phyloP scores from a whole-genome alignment of 805 yeast genomes.

The Myxozyma mucilagina region DNA sequence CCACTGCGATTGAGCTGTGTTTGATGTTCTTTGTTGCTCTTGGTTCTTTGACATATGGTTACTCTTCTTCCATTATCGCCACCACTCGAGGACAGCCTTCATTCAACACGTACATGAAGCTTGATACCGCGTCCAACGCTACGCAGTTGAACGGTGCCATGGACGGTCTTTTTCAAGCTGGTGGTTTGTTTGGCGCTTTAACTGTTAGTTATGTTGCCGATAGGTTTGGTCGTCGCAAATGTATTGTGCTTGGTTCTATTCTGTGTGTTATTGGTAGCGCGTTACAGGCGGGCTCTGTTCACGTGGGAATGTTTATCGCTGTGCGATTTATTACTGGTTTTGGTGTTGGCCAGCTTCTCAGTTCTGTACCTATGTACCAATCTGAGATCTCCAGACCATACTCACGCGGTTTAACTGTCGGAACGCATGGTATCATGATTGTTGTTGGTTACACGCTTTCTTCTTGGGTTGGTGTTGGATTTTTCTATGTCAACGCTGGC shows the following conservation, averaged over 20 bases:
- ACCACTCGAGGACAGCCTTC: constrained; percentile 21
- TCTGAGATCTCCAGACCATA: constrained; percentile 60
- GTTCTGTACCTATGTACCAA: constrained; percentile 64
- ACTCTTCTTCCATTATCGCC: constrained; percentile 11
- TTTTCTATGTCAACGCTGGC: constrained; percentile 6
- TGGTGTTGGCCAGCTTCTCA: constrained; percentile 60
- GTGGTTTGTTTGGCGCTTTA: constrained; percentile 20
- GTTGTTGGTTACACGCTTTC: constrained; percentile 57
- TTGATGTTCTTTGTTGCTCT: constrained; percentile 16
- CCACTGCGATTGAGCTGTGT: constrained; percentile 9
- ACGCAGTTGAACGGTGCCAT: constrained; percentile 21
- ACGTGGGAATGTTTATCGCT: constrained; percentile 16
- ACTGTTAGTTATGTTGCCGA: constrained; percentile 14
- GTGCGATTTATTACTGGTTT: constrained; percentile 43
- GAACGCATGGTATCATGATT: constrained; percentile 63
- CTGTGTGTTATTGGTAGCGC: constrained; percentile 15
- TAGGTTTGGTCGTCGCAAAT: constrained; percentile 8
- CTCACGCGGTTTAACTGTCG: constrained; percentile 58
- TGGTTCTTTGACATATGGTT: constrained; percentile 18
- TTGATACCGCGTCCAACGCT: constrained; percentile 13
- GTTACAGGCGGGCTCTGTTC: constrained; percentile 20
- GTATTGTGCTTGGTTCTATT: constrained; percentile 10
- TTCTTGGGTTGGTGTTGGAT: constrained; percentile 54
- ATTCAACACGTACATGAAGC: constrained; percentile 9
- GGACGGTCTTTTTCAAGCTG: constrained; percentile 19